These are phyloP conservation scores for Triticum dicoccoides DNA, from an alignment of 176 grass and related monocot species.

Conservation along the genomic window DNA sequence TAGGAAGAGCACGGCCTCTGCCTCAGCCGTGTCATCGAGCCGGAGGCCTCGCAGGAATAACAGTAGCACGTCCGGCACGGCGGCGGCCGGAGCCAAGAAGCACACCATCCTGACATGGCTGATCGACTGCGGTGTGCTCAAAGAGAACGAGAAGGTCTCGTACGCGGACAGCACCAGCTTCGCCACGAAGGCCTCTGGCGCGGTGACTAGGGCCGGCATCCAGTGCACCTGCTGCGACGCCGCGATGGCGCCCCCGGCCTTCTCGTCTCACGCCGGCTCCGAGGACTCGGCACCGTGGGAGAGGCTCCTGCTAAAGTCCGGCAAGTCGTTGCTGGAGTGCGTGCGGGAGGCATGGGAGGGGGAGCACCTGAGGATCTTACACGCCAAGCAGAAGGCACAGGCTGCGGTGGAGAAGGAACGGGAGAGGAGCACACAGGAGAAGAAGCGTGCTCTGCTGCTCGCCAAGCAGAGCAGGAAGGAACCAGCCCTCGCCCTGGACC, in stretches of 20 bases:
- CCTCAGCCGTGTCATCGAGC: background rate
- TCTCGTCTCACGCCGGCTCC: conserved; percentile 46
- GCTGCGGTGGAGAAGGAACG: conserved; percentile 28
- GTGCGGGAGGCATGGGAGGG: conserved; percentile 50
- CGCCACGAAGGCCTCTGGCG: conserved; percentile 37
- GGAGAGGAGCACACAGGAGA: conserved; percentile 4
- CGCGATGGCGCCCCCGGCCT: conserved; percentile 25
- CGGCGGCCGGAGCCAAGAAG: background rate
- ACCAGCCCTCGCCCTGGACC: background rate
- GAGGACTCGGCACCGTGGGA: conserved; percentile 43
- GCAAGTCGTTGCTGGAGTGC: conserved; percentile 39
- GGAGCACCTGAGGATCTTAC: background rate
- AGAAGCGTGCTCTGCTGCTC: conserved; percentile 5
- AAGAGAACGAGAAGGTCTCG: conserved; percentile 47
- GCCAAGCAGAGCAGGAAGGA: conserved; percentile 7
- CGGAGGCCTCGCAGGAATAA: background rate
- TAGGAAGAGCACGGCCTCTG: background rate
- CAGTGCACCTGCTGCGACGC: conserved; percentile 60
- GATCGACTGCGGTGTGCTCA: conserved; percentile 48
- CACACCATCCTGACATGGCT: conserved; percentile 67
- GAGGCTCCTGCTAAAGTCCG: conserved; percentile 52
- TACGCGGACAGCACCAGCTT: conserved; percentile 22
- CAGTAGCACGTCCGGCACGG: background rate
- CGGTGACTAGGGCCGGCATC: conserved; percentile 39
- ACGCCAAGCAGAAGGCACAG: conserved; percentile 5